Percentiles rank a stretch among this genome's conserved stretches.
Evolutionary conservation across 2,329 filamentous ascomycete species (phyloP).

Genomic region (Emydomyces testavorans): DNA sequence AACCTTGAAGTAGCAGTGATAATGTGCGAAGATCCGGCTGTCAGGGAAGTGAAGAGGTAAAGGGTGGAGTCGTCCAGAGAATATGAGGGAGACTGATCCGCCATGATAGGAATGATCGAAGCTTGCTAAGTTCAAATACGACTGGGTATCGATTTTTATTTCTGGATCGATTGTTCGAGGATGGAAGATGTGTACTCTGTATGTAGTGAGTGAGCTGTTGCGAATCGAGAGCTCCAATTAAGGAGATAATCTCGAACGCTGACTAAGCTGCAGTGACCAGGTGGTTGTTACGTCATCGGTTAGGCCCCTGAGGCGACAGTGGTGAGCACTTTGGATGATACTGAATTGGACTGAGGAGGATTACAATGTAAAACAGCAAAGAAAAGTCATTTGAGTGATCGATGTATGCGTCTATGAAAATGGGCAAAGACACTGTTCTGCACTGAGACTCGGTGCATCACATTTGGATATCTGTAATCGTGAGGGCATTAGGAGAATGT

Average conservation of each 20-base stretch:
- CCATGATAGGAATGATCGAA: conserved; percentile 19
- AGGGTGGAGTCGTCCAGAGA: conserved; percentile 53
- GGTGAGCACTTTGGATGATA: background rate
- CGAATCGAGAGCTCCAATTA: no score
- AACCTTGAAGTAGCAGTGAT: conserved; percentile 90
- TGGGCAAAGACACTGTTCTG: no score
- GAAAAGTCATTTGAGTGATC: no score
- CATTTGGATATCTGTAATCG: no score
- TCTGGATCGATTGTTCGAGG: background rate
- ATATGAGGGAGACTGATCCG: conserved; percentile 25
- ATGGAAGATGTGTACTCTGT: background rate
- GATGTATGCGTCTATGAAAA: no score
- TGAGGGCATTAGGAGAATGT: no score
- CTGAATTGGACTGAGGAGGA: no score
- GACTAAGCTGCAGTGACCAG: background rate
- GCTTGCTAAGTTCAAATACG: no score
- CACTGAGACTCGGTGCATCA: no score
- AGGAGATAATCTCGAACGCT: no score
- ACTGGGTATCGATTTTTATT: background rate
- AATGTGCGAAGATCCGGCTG: conserved; percentile 89
- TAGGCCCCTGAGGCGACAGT: background rate
- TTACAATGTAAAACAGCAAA: no score
- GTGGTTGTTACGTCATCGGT: conserved; percentile 1
- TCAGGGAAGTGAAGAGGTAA: conserved; percentile 93
- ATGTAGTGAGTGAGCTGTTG: background rate